Conservation (phyloP, 2,329 filamentous ascomycete species). For the Bipolaris victoriae region DNA sequence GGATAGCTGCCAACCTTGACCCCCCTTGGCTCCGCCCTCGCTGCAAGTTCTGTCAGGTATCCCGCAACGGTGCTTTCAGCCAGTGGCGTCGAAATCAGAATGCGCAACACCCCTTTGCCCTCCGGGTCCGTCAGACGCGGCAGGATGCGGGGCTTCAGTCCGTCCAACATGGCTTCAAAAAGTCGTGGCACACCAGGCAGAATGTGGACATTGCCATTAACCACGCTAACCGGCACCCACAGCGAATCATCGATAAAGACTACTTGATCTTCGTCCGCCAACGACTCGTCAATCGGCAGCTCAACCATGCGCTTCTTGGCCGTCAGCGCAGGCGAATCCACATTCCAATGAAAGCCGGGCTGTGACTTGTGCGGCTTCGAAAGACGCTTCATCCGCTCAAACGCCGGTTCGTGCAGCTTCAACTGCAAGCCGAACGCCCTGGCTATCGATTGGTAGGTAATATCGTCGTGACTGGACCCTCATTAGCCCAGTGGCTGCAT, state of each 20-base stretch:
- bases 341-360: conserved; percentile 82
- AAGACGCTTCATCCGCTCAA: conserved; percentile 81
- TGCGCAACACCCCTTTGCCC: conserved; percentile 77
- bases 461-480: conserved; percentile 82
- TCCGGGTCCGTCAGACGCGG: conserved; percentile 79
- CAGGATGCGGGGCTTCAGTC: conserved; percentile 72
- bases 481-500: conserved; percentile 24
- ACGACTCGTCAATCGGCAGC: conserved; percentile 74
- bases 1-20: conserved; percentile 97
- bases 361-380: conserved; percentile 75
- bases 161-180: conserved; percentile 79
- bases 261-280: conserved; percentile 72
- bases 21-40: conserved; percentile 72
- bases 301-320: conserved; percentile 92
- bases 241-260: conserved; percentile 80
- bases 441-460: conserved; percentile 93
- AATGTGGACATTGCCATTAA: conserved; percentile 93
- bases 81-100: conserved; percentile 86
- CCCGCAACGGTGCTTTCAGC: conserved; percentile 83
- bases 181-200: conserved; percentile 86
- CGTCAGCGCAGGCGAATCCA: conserved; percentile 74
- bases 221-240: conserved; percentile 88
- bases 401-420: conserved; percentile 76
- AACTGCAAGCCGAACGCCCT: conserved; percentile 83
- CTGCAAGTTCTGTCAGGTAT: conserved; percentile 81